Evolutionary conservation across 306 rosid genomes (phyloP), one percentile per base, ranked within the genome.

Genomic region (Cucumis cinereus): DNA sequence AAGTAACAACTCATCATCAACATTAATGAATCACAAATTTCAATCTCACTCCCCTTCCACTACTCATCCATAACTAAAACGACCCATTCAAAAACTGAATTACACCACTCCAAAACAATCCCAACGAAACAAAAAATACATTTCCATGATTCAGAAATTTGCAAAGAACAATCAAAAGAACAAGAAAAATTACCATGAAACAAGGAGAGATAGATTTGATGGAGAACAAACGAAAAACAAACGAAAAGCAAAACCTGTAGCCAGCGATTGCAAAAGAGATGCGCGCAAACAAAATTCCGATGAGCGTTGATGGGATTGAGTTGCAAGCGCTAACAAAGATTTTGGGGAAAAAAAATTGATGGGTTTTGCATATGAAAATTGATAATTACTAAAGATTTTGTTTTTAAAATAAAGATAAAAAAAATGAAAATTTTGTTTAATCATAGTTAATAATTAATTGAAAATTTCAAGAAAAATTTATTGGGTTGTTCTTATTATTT

Each of bases 61-160:
- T 45, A 60, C 67, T 28, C 16, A 4, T 57, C 35, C 12, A 22
- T 12, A 68, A 13, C 38, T 53, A 45, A 69, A 41, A 45, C 38
- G 10, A 43, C 30, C 56, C 40, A 71, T 28, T 26, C 54, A 49
- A 15, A 10, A 49, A 47, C 56, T 69, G 33, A 69, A 43, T 45
- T 69, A 69, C 74, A 47, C 41, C 75, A 15, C 57, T 71, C 59
- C 40, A 9, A 49, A 71, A 49, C 75, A 71, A 71, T 4, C 59
- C 10, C 43, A 22, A 28, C 12, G 36, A 22, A 22, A 13, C 58
- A 47, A 71, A 71, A 71, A 71, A 43, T 70, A 24, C 11, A 49
- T 14, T 23, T 2, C 74, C 2, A 45, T 0, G 36, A 71, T 47
- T 28, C 59, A 49, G 22, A 69, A 69, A 69, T 24, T 15, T 24